Evolutionary conservation across 768 basidiomycete genomes (phyloP).

Genomic region (Pulveroboletus sp.): DNA sequence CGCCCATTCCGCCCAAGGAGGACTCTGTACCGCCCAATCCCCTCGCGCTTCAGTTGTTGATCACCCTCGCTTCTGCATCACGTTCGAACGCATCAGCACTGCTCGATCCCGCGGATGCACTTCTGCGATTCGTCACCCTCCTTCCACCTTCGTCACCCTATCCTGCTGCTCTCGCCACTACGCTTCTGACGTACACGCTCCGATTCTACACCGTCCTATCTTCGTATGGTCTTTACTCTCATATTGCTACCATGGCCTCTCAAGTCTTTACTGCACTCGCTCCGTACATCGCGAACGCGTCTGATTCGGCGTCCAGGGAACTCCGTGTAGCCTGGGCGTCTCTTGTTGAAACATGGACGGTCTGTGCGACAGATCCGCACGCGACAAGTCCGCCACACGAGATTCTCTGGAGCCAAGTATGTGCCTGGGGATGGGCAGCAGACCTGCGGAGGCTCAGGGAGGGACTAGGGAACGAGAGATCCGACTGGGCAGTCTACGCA

Average conservation of each 20-base stretch:
- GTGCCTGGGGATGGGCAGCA: slow-evolving; percentile 70
- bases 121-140: slow-evolving; percentile 66
- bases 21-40: slow-evolving; percentile 34
- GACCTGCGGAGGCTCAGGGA: slow-evolving; percentile 44
- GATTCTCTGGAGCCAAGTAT: slow-evolving; percentile 83
- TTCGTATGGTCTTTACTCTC: slow-evolving; percentile 73
- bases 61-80: slow-evolving; percentile 55
- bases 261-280: slow-evolving; percentile 52
- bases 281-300: slow-evolving; percentile 31
- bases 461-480: slow-evolving; percentile 29
- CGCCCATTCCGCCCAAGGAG: slow-evolving; percentile 41
- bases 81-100: slow-evolving; percentile 61
- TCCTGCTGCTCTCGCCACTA: slow-evolving; percentile 31
- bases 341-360: slow-evolving; percentile 67
- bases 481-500: slow-evolving; percentile 28
- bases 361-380: slow-evolving; percentile 89
- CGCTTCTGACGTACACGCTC: slow-evolving; percentile 55
- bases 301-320: slow-evolving; percentile 3
- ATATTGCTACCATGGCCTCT: slow-evolving; percentile 57
- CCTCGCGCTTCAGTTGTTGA: slow-evolving; percentile 53
- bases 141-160: slow-evolving; percentile 46
- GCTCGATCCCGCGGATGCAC: slow-evolving; percentile 52
- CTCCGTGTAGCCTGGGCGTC: slow-evolving; percentile 50
- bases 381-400: slow-evolving; percentile 81
- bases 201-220: slow-evolving; percentile 61